Conservation (phyloP, 345 rosid genomes). For the Heritiera littoralis region DNA sequence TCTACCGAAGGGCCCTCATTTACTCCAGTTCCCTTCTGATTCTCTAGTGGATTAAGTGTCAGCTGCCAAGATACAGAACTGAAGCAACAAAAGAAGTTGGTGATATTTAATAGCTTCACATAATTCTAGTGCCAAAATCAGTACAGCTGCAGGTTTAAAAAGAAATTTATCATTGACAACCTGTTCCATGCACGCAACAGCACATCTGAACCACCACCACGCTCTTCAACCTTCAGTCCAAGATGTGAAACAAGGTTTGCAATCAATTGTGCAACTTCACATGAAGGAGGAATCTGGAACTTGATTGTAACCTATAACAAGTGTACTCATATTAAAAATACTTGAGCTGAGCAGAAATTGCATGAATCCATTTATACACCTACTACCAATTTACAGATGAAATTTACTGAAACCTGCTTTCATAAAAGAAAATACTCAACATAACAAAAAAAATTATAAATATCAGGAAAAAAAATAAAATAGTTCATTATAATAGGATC, state of each 20-base stretch:
- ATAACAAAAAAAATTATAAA: not conserved
- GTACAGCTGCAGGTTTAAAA: not conserved
- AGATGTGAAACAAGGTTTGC: constrained; percentile 76
- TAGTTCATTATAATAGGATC: not conserved
- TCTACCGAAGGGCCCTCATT: constrained; percentile 33
- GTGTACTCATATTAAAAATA: constrained; percentile 8
- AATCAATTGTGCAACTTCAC: constrained; percentile 76
- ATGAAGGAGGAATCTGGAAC: constrained; percentile 75
- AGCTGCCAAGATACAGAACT: constrained; percentile 97
- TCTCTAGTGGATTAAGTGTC: constrained; percentile 55
- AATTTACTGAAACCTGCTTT: not conserved
- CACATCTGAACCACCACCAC: constrained; percentile 79
- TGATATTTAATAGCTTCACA: constrained; percentile 5
- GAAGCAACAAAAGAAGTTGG: constrained; percentile 27
- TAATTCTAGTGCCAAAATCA: constrained; percentile 6
- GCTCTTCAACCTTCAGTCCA: constrained; percentile 72
- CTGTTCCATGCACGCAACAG: constrained; percentile 89
- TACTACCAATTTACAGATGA: constrained; percentile 7
- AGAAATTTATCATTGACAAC: constrained; percentile 31
- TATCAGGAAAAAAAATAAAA: not conserved
- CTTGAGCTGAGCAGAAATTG: not conserved
- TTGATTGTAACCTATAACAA: constrained; percentile 62
- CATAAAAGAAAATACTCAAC: not conserved
- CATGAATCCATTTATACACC: constrained; percentile 1
- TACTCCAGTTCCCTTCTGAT: constrained; percentile 40